A percentile compares a stretch with the other conserved stretches of the same genome.
phyloP scores from a whole-genome alignment of 2,329 filamentous ascomycete species.

The Trichoderma sp. region DNA sequence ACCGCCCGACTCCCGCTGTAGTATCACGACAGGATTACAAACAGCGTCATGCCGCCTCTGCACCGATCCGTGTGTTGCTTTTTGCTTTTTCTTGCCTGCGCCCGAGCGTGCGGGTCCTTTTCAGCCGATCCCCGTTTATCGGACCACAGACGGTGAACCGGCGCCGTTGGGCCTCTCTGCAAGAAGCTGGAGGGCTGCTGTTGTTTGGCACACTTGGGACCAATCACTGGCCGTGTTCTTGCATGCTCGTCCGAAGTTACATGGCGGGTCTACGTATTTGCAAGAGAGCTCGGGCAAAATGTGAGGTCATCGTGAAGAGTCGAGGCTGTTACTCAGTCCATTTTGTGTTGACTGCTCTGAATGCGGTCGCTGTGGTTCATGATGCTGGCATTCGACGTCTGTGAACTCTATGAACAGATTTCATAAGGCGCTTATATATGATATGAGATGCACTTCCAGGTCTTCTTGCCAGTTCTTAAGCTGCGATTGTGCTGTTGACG shows the following conservation, averaged over 20 bases:
- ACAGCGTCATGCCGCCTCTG: neutral
- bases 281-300: neutral
- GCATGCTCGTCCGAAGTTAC: neutral
- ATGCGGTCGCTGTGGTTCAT: too few species aligned
- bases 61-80: neutral
- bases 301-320: slow-evolving; percentile 1
- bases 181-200: too few species aligned
- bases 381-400: too few species aligned
- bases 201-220: neutral
- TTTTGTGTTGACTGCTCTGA: neutral
- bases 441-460: too few species aligned
- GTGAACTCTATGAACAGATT: too few species aligned
- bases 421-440: too few species aligned
- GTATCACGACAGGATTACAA: too few species aligned
- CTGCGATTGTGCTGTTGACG: too few species aligned
- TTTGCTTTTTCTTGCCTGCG: neutral
- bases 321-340: neutral
- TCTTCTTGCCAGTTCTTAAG: too few species aligned
- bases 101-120: slow-evolving; percentile 7
- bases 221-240: neutral
- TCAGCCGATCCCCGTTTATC: slow-evolving; percentile 11
- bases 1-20: too few species aligned
- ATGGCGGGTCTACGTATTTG: neutral
- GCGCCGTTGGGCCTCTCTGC: neutral
- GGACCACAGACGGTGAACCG: slow-evolving; percentile 1